Evolutionary conservation across 163 green algal species (phyloP).

Genomic region (Scenedesmus sp.): DNA sequence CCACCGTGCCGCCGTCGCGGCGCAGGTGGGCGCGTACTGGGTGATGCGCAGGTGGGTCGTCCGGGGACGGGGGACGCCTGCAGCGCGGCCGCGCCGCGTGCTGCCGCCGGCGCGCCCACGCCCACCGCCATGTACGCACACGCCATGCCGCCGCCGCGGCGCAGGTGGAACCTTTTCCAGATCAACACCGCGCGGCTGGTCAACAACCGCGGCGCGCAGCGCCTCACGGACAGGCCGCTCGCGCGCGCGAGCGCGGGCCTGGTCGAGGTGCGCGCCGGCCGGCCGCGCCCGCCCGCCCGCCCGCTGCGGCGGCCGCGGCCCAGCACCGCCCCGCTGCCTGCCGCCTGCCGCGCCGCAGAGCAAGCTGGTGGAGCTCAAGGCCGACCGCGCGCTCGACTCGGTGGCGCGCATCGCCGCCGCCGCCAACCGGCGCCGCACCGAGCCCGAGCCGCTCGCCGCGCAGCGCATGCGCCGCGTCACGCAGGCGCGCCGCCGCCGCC

Average conservation of each 20-base stretch:
- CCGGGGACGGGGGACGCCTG: too few species aligned
- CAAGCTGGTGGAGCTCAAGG: conserved; percentile 60
- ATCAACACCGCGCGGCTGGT: conserved; percentile 60
- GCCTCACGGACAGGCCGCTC: conserved; percentile 47
- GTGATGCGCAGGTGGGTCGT: conserved; percentile 65
- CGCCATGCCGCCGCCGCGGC: too few species aligned
- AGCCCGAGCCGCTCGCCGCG: background rate
- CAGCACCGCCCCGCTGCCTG: background rate
- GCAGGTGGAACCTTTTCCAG: conserved; percentile 68
- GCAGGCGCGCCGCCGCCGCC: too few species aligned
- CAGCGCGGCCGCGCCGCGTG: too few species aligned
- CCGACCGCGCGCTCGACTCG: background rate
- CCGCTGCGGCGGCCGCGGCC: background rate
- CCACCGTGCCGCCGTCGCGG: conserved; percentile 37
- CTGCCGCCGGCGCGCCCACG: too few species aligned
- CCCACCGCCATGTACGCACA: too few species aligned
- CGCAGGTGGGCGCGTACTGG: conserved; percentile 56
- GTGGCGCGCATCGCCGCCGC: background rate
- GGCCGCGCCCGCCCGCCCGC: background rate
- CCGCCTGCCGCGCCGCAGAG: conserved; percentile 8
- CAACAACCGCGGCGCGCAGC: conserved; percentile 63
- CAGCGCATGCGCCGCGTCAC: too few species aligned
- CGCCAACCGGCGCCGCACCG: conserved; percentile 17
- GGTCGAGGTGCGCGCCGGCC: conserved; percentile 49
- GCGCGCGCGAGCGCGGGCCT: conserved; percentile 45